These are phyloP conservation scores for Eleusine indica DNA, from an alignment of 176 grass and related monocot species.

Conservation along the genomic window DNA sequence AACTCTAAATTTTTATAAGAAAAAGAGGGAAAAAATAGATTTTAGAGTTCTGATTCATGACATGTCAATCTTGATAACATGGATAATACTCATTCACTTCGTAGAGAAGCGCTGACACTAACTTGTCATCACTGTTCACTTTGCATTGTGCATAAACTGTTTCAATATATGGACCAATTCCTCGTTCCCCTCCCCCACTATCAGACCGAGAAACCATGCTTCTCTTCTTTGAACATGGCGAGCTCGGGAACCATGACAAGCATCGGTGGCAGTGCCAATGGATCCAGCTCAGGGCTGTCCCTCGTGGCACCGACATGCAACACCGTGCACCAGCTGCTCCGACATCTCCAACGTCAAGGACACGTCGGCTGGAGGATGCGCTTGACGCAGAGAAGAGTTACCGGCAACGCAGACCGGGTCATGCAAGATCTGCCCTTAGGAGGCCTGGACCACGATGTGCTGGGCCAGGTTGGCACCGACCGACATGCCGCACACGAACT, in stretches of 20 bases:
- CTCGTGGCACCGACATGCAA: too few species aligned
- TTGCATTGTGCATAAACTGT: background rate
- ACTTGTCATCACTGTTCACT: too few species aligned
- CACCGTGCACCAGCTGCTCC: too few species aligned
- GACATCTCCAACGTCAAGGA: background rate
- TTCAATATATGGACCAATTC: slow-evolving; percentile 16
- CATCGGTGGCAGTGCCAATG: slow-evolving; percentile 39
- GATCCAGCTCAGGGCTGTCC: slow-evolving; percentile 23
- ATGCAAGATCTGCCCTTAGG: background rate
- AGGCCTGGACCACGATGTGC: slow-evolving; percentile 1
- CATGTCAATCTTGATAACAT: too few species aligned
- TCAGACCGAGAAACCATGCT: too few species aligned
- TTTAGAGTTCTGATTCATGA: too few species aligned
- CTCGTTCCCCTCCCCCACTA: background rate
- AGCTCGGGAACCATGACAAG: slow-evolving; percentile 18
- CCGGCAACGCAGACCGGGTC: slow-evolving; percentile 34
- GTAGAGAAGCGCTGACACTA: too few species aligned
- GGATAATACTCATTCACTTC: too few species aligned
- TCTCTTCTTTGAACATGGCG: too few species aligned
- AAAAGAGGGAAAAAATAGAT: too few species aligned
- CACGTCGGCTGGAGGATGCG: slow-evolving; percentile 42
- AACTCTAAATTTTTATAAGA: too few species aligned
- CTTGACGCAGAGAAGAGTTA: slow-evolving; percentile 49
- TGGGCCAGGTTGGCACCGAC: slow-evolving; percentile 56
- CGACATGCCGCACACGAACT: slow-evolving; percentile 30